Evolutionary conservation across 768 basidiomycete species (phyloP).

Genomic region (Tulasnella sp.): DNA sequence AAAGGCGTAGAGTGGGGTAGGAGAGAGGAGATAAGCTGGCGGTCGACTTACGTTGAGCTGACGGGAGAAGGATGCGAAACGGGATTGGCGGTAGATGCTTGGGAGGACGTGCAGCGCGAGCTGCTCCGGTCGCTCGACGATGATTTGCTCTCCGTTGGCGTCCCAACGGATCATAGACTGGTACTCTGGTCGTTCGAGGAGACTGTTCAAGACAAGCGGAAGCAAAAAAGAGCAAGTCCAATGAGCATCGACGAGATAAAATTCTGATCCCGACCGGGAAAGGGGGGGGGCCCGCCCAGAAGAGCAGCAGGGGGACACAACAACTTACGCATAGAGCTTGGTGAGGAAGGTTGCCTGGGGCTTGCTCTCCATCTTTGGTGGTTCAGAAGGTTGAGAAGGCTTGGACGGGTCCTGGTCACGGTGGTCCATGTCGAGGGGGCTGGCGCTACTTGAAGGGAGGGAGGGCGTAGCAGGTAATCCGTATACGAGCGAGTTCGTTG

Average conservation of each 20-base stretch:
- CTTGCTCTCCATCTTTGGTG: constrained; percentile 70
- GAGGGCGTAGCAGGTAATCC: neutral
- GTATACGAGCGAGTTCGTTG: neutral
- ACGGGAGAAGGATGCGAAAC: constrained; percentile 95
- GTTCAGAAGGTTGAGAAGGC: constrained; percentile 30
- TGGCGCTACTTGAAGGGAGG: constrained; percentile 1
- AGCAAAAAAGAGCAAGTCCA: constrained; percentile 13
- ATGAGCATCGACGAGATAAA: constrained; percentile 1
- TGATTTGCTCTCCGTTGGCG: constrained; percentile 87
- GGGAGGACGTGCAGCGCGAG: constrained; percentile 92
- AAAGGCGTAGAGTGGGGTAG: neutral
- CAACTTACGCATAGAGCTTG: constrained; percentile 84
- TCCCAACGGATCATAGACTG: constrained; percentile 98
- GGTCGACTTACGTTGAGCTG: constrained; percentile 79
- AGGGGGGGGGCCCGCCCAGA: neutral
- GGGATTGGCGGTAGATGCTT: constrained; percentile 90
- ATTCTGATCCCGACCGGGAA: neutral
- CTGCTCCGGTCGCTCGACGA: constrained; percentile 90
- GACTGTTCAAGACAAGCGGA: constrained; percentile 45
- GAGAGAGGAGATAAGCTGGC: constrained; percentile 25
- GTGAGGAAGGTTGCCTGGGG: constrained; percentile 94
- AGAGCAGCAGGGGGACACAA: neutral
- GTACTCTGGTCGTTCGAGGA: constrained; percentile 87
- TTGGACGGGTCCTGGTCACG: constrained; percentile 23
- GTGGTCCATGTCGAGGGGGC: constrained; percentile 23